Base-by-base conservation (phyloP, 1,139 yeast genomes). In the Saccharomyces pastorianus region DNA sequence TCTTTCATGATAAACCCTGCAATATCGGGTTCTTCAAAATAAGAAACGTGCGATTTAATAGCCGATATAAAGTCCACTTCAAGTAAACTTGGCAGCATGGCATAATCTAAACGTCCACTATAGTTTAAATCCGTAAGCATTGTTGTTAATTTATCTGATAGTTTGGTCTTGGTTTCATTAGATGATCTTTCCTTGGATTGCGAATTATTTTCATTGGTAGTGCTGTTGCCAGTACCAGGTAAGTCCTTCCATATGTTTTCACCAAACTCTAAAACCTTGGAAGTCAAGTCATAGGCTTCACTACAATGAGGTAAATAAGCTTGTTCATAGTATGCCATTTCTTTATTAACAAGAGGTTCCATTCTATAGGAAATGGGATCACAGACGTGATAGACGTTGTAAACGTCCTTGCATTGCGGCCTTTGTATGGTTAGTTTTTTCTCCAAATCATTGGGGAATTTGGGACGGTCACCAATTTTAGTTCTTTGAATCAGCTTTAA, bases 361-460 rank as follows among this genome's bases (percentile, higher is more conserved):
- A 89, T 71, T 54, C 97, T 74, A 66, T 89, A 88, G 0, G 95
- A 91, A 28, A 90, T 84, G 0, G 96, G 96, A 65, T 90, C 98
- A 62, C 95, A 84, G 0, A 91, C 88, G 63, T 91, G 96, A 72
- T 85, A 88, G 4, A 90, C 71, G 65, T 90, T 90, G 72, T 85
- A 90, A 50, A 85, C 70, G 58, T 83, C 80, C 8, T 73, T 67
- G 60, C 86, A 83, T 49, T 78, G 77, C 0, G 89, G 89, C n/a
- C 54, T 53, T 51, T 53, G 58, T 13, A 50, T 44, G 2, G 49
- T 48, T 4, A 49, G 38, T n/a, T 52, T 47, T 11, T 53, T 28
- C 20, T 57, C 51, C 28, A 17, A 49, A 6, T 47, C 55, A 20
- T 46, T 41, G 6, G 29, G 59, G 52, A 7, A 53, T 49, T 13